Percentiles rank a stretch among this genome's conserved stretches.
Conservation (phyloP, 148 eudicot genomes). For the Chenopodium album region DNA sequence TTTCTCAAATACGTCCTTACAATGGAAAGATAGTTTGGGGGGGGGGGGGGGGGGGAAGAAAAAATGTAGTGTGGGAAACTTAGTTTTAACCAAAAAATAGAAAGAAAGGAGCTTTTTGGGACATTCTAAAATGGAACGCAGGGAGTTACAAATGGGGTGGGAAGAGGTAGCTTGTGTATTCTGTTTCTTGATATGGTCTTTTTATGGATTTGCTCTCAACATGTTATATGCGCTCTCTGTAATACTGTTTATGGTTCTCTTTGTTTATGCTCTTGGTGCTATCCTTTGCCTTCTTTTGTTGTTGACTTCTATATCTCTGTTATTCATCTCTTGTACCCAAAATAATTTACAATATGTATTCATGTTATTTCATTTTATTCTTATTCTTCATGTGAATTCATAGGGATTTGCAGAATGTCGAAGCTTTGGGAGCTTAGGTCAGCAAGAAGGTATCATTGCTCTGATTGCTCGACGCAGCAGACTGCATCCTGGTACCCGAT, state of each 20-base stretch:
- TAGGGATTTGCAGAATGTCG: conserved; percentile 96
- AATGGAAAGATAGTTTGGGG: too few relatives aligned
- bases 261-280: not conserved
- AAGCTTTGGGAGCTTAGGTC: conserved; percentile 95
- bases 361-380: conserved; percentile 19
- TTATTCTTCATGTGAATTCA: conserved; percentile 35
- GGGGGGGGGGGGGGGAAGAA: not conserved
- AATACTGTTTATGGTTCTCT: not conserved
- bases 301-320: not conserved
- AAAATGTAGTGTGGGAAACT: not conserved
- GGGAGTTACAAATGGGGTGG: not conserved
- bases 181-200: not conserved
- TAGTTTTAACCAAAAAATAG: not conserved
- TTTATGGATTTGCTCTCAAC: too few relatives aligned
- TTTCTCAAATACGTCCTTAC: too few relatives aligned
- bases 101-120: not conserved
- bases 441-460: conserved; percentile 91
- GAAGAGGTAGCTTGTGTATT: not conserved
- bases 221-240: too few relatives aligned
- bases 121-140: not conserved
- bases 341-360: conserved; percentile 11
- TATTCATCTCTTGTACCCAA: not conserved
- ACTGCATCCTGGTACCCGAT: conserved; percentile 98
- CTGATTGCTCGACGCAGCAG: conserved; percentile 97
- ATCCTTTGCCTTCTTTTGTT: not conserved